Percentiles rank a stretch among this genome's conserved stretches.
These are phyloP conservation scores for Diplodia sapinea DNA, from an alignment of 2,329 filamentous ascomycete genomes.

Conservation along the genomic window DNA sequence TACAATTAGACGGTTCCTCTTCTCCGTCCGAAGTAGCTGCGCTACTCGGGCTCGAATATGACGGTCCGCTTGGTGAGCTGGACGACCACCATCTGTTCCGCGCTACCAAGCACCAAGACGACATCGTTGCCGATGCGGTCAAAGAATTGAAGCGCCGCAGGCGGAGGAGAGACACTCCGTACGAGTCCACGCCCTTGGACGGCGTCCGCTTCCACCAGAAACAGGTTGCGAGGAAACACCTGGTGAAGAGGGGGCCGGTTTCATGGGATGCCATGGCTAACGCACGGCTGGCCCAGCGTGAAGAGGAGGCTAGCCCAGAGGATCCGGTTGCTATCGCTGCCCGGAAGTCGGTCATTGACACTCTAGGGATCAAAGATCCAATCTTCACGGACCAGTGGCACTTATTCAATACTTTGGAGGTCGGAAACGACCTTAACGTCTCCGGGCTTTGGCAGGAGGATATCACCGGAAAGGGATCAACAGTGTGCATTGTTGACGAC, in stretches of 20 bases:
- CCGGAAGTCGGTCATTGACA: constrained; percentile 65
- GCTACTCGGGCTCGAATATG: constrained; percentile 76
- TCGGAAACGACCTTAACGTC: constrained; percentile 95
- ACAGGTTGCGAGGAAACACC: constrained; percentile 66
- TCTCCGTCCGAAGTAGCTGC: constrained; percentile 73
- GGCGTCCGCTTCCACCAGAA: constrained; percentile 80
- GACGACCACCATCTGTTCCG: constrained; percentile 85
- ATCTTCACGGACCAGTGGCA: constrained; percentile 97
- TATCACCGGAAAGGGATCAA: constrained; percentile 86
- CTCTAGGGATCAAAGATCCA: constrained; percentile 81
- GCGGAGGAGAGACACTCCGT: constrained; percentile 62
- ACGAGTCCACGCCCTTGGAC: constrained; percentile 67
- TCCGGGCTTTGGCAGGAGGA: constrained; percentile 90
- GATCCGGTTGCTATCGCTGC: not conserved
- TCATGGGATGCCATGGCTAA: not conserved
- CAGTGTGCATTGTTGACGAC: constrained; percentile 94
- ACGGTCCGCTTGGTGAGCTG: constrained; percentile 80
- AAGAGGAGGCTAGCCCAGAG: not conserved
- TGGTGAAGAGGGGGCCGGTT: constrained; percentile 61
- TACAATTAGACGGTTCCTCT: constrained; percentile 74
- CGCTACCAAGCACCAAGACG: constrained; percentile 63
- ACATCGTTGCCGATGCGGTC: constrained; percentile 58
- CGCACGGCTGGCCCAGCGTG: not conserved
- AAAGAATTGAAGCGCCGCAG: constrained; percentile 62
- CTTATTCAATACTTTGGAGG: constrained; percentile 79